A percentile compares a stretch with the other conserved stretches of the same genome.
phyloP scores from a whole-genome alignment of 2,329 filamentous ascomycete species.

The Penicillium sp. region DNA sequence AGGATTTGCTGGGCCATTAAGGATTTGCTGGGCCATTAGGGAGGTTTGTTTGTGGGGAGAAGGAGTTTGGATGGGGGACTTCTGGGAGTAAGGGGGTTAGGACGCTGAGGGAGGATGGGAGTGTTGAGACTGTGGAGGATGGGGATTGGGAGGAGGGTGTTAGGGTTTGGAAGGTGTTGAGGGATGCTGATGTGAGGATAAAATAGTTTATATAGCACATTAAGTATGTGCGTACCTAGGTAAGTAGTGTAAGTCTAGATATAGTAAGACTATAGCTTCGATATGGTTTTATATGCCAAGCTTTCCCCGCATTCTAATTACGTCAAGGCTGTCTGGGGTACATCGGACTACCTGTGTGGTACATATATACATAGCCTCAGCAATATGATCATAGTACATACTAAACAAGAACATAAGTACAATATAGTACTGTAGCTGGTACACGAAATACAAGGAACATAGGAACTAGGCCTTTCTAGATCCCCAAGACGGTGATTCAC shows the following conservation, averaged over 20 bases:
- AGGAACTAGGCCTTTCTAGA: neutral
- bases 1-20: no score
- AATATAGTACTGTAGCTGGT: neutral
- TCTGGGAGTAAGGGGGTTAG: conserved; percentile 38
- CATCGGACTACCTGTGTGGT: neutral
- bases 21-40: conserved; percentile 31
- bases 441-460: neutral
- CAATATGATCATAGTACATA: neutral
- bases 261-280: neutral
- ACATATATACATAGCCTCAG: no score
- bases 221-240: neutral
- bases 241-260: neutral
- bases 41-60: conserved; percentile 27
- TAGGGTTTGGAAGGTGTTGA: conserved; percentile 45
- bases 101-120: conserved; percentile 46
- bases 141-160: conserved; percentile 47
- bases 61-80: conserved; percentile 28
- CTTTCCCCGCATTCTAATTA: conserved; percentile 25
- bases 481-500: neutral
- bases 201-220: neutral
- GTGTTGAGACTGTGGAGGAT: conserved; percentile 48
- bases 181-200: conserved; percentile 14
- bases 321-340: conserved; percentile 11
- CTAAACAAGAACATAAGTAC: neutral
- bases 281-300: conserved; percentile 7